Percentiles rank a stretch among this genome's conserved stretches.
Conservation (phyloP, 1,284 basidiomycete genomes). For the Ustilago cynodontis region DNA sequence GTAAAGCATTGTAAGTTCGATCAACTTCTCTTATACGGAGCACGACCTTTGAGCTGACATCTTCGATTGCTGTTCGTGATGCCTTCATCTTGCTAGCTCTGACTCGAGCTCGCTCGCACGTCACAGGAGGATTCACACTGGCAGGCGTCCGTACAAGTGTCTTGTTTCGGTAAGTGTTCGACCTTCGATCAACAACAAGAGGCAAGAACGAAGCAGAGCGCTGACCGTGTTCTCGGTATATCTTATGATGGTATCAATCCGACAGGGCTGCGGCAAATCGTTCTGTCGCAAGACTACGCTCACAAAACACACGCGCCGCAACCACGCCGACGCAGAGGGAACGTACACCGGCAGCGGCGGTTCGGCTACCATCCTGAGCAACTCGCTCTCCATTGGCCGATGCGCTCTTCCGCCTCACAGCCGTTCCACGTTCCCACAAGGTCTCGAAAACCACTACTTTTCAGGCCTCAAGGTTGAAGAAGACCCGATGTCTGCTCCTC, state of each 20-base stretch:
- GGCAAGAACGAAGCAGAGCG: not conserved
- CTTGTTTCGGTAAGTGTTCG: slow-evolving; percentile 41
- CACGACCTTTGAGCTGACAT: not conserved
- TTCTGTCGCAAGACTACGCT: slow-evolving; percentile 72
- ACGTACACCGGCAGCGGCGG: slow-evolving; percentile 25
- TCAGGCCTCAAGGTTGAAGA: slow-evolving; percentile 29
- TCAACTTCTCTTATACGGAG: not conserved
- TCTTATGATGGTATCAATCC: not conserved
- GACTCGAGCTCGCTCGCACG: slow-evolving; percentile 75
- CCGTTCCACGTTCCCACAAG: slow-evolving; percentile 41
- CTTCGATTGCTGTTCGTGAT: not conserved
- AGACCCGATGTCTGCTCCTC: not conserved
- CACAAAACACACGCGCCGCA: slow-evolving; percentile 71
- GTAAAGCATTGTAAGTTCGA: slow-evolving; percentile 59
- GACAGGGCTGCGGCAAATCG: slow-evolving; percentile 57
- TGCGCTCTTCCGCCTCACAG: slow-evolving; percentile 38
- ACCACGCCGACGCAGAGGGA: slow-evolving; percentile 55
- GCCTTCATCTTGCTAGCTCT: slow-evolving; percentile 48
- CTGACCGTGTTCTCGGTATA: not conserved
- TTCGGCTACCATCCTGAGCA: slow-evolving; percentile 42
- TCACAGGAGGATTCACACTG: slow-evolving; percentile 80
- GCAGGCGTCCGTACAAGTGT: slow-evolving; percentile 70
- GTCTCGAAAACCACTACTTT: slow-evolving; percentile 40
- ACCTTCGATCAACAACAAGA: not conserved
- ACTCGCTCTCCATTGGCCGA: slow-evolving; percentile 39